Percentiles rank a stretch among this genome's conserved stretches.
These are phyloP conservation scores for Plantago coronopus DNA, from an alignment of 305 asterid genomes.

Conservation along the genomic window DNA sequence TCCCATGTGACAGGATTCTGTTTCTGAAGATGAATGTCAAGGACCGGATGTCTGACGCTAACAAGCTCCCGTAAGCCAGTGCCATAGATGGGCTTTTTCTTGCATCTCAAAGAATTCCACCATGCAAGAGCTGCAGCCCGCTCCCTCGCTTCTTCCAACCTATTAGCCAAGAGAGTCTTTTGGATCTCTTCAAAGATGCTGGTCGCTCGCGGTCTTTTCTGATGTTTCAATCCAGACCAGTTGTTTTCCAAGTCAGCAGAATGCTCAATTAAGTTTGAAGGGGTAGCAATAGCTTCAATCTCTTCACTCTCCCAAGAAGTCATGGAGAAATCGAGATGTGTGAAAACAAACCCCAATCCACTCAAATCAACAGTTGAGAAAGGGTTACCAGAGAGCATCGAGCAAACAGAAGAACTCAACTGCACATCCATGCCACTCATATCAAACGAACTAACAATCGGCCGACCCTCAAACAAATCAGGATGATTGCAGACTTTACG, in stretches of 20 bases:
- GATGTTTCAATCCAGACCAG: constrained; percentile 32
- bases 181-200: constrained; percentile 77
- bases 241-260: constrained; percentile 45
- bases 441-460: constrained; percentile 93
- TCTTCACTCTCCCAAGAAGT: constrained; percentile 91
- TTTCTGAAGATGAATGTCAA: constrained; percentile 48
- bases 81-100: constrained; percentile 74
- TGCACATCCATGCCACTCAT: constrained; percentile 81
- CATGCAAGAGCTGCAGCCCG: constrained; percentile 72
- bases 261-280: constrained; percentile 64
- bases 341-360: constrained; percentile 76
- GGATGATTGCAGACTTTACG: constrained; percentile 99
- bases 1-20: constrained; percentile 50
- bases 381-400: constrained; percentile 49
- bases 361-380: constrained; percentile 69
- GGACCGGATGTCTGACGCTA: constrained; percentile 61
- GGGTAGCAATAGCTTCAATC: constrained; percentile 80
- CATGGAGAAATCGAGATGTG: constrained; percentile 84
- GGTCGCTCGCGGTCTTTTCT: constrained; percentile 42
- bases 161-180: constrained; percentile 57
- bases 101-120: constrained; percentile 98
- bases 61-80: constrained; percentile 72
- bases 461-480: constrained; percentile 98
- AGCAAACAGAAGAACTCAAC: constrained; percentile 81
- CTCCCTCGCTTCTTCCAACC: constrained; percentile 76